A percentile compares a stretch with the other conserved stretches of the same genome.
Conservation (phyloP, 2,329 filamentous ascomycete species). For the Septoria petroselini region DNA sequence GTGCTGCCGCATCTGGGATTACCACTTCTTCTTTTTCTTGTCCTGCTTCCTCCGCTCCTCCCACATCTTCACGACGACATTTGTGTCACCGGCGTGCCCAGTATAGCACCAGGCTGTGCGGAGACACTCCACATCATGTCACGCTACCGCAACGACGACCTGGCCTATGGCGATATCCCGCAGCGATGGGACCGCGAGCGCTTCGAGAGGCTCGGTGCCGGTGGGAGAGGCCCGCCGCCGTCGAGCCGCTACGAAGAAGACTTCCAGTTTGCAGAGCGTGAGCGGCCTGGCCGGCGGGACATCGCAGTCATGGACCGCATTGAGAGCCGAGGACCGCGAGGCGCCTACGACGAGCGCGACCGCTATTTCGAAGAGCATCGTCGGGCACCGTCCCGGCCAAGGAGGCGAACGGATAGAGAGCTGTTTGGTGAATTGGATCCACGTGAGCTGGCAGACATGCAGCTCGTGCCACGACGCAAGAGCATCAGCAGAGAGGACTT, state of each 20-base stretch:
- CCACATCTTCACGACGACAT: neutral
- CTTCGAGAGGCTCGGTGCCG: slow-evolving; percentile 48
- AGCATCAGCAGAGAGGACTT: slow-evolving; percentile 52
- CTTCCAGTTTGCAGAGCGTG: slow-evolving; percentile 41
- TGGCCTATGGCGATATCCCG: slow-evolving; percentile 46
- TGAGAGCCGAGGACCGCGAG: slow-evolving; percentile 34
- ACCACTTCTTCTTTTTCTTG: neutral
- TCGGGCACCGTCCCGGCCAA: slow-evolving; percentile 30
- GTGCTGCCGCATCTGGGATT: slow-evolving; percentile 1
- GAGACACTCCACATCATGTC: slow-evolving; percentile 23
- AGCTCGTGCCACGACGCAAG: slow-evolving; percentile 54
- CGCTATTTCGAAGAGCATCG: slow-evolving; percentile 54
- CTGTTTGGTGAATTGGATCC: slow-evolving; percentile 49
- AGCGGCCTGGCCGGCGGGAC: slow-evolving; percentile 42
- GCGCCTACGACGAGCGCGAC: slow-evolving; percentile 53
- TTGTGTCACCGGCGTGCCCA: no score
- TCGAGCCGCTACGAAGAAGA: slow-evolving; percentile 42
- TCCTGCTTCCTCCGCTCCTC: neutral
- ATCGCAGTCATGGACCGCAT: slow-evolving; percentile 44
- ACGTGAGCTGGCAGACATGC: slow-evolving; percentile 49
- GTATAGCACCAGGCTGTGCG: neutral
- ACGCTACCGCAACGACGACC: slow-evolving; percentile 39
- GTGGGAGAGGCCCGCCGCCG: slow-evolving; percentile 24
- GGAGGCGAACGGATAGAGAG: slow-evolving; percentile 42
- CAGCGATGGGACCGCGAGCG: slow-evolving; percentile 52